Evolutionary conservation across 129 eudicot species (phyloP).

Genomic region (Kitagawia praeruptora): DNA sequence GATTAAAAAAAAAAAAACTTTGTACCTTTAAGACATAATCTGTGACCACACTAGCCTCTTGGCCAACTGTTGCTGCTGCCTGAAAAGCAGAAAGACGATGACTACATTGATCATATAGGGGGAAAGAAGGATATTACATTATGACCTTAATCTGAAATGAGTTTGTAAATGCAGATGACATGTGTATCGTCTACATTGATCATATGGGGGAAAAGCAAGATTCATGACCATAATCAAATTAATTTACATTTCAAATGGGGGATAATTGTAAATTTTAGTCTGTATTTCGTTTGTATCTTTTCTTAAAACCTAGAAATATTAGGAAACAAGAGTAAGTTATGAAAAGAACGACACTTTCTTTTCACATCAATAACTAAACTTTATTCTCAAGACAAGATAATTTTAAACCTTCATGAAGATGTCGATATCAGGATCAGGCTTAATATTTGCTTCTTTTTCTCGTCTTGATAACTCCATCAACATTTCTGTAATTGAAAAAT

Average conservation of each 20-base stretch:
- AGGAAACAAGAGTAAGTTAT: neutral
- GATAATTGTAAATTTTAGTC: neutral
- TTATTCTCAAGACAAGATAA: neutral
- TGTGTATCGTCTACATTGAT: neutral
- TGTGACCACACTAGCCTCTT: conserved; percentile 51
- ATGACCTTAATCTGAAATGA: neutral
- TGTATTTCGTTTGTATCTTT: neutral
- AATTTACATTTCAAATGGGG: neutral
- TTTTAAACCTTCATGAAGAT: conserved; percentile 63
- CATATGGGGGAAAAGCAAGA: neutral
- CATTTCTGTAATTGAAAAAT: conserved; percentile 42
- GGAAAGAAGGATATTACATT: neutral
- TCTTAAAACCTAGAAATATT: neutral
- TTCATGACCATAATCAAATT: neutral
- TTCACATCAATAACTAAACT: neutral
- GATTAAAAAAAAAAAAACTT: neutral
- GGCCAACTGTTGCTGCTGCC: conserved; percentile 61
- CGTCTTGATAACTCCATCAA: conserved; percentile 67
- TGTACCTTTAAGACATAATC: conserved; percentile 76
- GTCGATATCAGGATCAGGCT: conserved; percentile 78
- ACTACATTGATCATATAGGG: neutral
- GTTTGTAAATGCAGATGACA: neutral
- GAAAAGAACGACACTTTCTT: neutral
- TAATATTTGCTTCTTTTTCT: conserved; percentile 66
- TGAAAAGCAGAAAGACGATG: conserved; percentile 11